These are phyloP conservation scores for Trichosporon coremiiforme DNA, from an alignment of 1,284 basidiomycete species.

Conservation along the genomic window DNA sequence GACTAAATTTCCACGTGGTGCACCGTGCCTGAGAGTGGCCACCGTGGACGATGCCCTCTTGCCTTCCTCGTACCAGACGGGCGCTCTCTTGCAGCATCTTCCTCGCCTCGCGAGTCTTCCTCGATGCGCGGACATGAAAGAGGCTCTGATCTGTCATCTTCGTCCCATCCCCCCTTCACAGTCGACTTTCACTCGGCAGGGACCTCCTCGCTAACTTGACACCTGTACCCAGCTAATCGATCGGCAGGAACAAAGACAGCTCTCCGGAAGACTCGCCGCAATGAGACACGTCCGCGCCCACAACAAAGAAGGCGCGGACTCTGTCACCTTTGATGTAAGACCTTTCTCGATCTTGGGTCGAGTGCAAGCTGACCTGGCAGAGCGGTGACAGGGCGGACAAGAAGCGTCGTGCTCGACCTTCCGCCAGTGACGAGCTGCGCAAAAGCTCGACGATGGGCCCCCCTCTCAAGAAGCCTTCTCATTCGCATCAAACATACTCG, in stretches of 20 bases:
- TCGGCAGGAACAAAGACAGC: too few relatives aligned
- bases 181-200: too few relatives aligned
- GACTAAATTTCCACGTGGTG: constrained; percentile 7
- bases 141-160: too few relatives aligned
- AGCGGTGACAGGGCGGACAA: not conserved
- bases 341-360: too few relatives aligned
- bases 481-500: not conserved
- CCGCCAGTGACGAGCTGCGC: not conserved
- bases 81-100: not conserved
- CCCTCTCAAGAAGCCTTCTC: not conserved
- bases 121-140: not conserved
- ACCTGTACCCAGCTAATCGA: too few relatives aligned
- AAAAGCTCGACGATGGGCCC: not conserved
- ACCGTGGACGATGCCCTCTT: not conserved
- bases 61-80: not conserved
- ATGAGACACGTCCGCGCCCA: too few relatives aligned
- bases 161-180: too few relatives aligned
- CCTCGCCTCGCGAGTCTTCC: not conserved
- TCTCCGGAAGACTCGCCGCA: too few relatives aligned
- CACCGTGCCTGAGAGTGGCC: constrained; percentile 9
- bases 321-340: not conserved
- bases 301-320: not conserved
- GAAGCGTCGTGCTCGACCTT: not conserved
- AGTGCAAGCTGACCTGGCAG: not conserved
- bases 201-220: too few relatives aligned